Evolutionary conservation across 2,329 filamentous ascomycete genomes (phyloP).

Genomic region (Talaromyces sp.): DNA sequence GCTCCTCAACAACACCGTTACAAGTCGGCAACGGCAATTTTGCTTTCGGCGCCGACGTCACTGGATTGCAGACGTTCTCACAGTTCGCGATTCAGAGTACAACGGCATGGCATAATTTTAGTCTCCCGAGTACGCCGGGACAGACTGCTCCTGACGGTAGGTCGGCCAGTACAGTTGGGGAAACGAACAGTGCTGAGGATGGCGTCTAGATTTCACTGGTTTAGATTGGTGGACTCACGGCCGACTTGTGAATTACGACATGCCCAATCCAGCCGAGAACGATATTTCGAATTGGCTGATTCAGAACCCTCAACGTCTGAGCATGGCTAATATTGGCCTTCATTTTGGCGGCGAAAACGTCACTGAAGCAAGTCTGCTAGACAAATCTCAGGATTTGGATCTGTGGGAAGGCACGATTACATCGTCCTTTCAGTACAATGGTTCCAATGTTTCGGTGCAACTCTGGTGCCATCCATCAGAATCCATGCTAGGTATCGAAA

Average conservation of each 20-base stretch:
- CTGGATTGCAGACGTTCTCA: slow-evolving; percentile 45
- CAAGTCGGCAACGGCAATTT: slow-evolving; percentile 50
- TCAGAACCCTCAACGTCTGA: background rate
- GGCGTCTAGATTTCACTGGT: slow-evolving; percentile 36
- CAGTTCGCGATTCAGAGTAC: slow-evolving; percentile 43
- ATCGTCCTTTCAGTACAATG: slow-evolving; percentile 31
- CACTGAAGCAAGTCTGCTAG: background rate
- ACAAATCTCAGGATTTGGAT: background rate
- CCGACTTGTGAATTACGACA: slow-evolving; percentile 43
- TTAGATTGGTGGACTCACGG: slow-evolving; percentile 46
- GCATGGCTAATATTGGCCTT: background rate
- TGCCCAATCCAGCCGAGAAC: slow-evolving; percentile 39
- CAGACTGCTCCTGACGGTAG: background rate
- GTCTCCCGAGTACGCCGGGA: slow-evolving; percentile 33
- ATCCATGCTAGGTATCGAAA: background rate
- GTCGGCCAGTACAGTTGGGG: background rate
- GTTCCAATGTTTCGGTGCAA: slow-evolving; percentile 21
- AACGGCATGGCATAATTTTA: slow-evolving; percentile 48
- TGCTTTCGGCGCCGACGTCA: slow-evolving; percentile 47
- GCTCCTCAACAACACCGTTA: slow-evolving; percentile 50
- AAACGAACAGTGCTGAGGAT: background rate
- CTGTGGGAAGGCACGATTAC: background rate
- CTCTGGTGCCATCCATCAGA: background rate
- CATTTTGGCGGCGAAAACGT: background rate
- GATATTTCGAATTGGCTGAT: background rate